Conservation (phyloP, 208 protist genomes). For the Crithidia acanthocephali region DNA sequence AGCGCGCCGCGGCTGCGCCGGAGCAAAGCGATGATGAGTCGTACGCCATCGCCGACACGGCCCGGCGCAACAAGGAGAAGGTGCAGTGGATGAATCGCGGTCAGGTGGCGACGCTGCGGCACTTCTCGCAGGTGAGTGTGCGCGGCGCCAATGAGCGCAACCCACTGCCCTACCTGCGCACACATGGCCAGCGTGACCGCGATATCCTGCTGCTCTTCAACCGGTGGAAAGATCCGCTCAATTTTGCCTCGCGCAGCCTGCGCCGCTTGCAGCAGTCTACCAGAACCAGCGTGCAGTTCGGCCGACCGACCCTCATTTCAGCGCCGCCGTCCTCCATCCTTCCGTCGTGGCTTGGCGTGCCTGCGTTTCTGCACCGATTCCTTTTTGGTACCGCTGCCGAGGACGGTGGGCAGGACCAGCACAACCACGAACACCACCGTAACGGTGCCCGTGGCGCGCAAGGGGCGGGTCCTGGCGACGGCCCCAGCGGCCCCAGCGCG, state of each 20-base stretch:
- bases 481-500: constrained; percentile 3
- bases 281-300: constrained; percentile 11
- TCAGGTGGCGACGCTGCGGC: constrained; percentile 43
- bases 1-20: background rate
- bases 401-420: background rate
- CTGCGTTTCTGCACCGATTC: constrained; percentile 1
- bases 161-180: constrained; percentile 57
- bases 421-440: background rate
- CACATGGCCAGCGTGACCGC: constrained; percentile 46
- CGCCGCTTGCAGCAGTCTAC: background rate
- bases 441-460: background rate
- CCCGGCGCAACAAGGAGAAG: constrained; percentile 14
- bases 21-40: background rate
- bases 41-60: background rate
- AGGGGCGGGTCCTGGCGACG: constrained; percentile 2
- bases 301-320: constrained; percentile 5
- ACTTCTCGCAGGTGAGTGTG: constrained; percentile 65
- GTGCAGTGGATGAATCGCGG: constrained; percentile 27
- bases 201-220: constrained; percentile 55
- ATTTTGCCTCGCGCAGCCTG: constrained; percentile 2
- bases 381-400: constrained; percentile 8
- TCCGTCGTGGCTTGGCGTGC: constrained; percentile 1
- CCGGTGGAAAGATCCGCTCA: constrained; percentile 3
- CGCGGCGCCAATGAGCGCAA: constrained; percentile 43
- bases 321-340: background rate